Evolutionary conservation across 164 flowering plant species (phyloP).

Genomic region (Echeveria elegans): DNA sequence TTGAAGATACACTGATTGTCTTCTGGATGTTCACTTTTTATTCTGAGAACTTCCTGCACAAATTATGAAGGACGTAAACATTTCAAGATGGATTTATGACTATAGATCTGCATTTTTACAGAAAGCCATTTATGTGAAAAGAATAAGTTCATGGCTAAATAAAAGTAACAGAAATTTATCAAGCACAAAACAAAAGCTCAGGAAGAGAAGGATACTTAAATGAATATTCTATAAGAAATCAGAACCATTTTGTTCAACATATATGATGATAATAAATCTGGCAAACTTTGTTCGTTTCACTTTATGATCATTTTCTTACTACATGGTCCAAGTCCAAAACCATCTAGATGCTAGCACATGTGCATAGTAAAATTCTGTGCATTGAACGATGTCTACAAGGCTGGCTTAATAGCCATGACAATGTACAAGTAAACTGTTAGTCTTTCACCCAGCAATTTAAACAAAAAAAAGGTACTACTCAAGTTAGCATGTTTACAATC

Average conservation of each 20-base stretch:
- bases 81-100: not conserved
- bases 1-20: slow-evolving; percentile 85
- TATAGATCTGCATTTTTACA: not conserved
- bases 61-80: not conserved
- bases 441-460: not conserved
- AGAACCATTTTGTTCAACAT: not conserved
- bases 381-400: not conserved
- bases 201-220: not conserved
- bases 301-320: not conserved
- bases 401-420: not conserved
- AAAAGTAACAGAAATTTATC: not conserved
- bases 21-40: slow-evolving; percentile 95
- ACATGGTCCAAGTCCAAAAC: not conserved
- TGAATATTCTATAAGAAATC: not conserved
- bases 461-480: not conserved
- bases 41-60: slow-evolving; percentile 80
- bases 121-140: not conserved
- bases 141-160: not conserved
- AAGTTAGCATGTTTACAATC: no score
- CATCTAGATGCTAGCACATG: not conserved
- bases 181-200: not conserved
- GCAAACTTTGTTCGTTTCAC: not conserved
- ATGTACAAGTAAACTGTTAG: not conserved
- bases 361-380: not conserved
- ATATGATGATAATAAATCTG: not conserved